phyloP scores from a whole-genome alignment of 352 stramenopile species.

The Saprolegnia parasitica region DNA sequence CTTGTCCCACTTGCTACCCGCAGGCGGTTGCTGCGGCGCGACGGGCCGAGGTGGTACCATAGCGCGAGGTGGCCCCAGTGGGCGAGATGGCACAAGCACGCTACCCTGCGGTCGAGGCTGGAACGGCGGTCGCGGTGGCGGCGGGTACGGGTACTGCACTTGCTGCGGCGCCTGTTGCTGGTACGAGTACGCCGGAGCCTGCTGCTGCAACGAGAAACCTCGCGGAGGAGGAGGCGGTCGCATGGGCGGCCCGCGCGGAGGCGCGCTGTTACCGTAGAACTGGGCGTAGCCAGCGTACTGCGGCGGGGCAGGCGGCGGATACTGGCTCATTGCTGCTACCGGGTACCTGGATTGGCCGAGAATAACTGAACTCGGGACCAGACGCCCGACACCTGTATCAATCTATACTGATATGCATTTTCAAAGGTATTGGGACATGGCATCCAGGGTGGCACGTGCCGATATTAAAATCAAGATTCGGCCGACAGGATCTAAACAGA shows the following conservation, averaged over 20 bases:
- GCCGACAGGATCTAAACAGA: too few relatives aligned
- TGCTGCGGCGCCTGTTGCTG: neutral
- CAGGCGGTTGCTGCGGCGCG: constrained; percentile 16
- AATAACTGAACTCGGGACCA: constrained; percentile 8
- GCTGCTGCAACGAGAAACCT: neutral
- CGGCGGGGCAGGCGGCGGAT: constrained; percentile 25
- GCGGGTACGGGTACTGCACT: neutral
- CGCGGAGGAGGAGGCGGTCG: constrained; percentile 4
- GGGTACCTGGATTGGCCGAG: neutral
- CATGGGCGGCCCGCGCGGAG: neutral
- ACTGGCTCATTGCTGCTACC: constrained; percentile 2
- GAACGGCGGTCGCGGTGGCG: constrained; percentile 38
- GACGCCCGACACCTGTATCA: neutral
- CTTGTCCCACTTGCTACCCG: too few relatives aligned
- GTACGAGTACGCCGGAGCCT: constrained; percentile 1
- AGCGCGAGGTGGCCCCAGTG: too few relatives aligned
- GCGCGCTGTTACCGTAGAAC: constrained; percentile 46
- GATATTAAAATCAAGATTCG: too few relatives aligned
- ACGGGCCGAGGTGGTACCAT: neutral
- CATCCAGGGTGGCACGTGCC: neutral
- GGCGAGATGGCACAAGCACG: constrained; percentile 20
- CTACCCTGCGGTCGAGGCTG: constrained; percentile 28
- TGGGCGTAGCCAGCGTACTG: constrained; percentile 62
- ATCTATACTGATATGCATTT: neutral
- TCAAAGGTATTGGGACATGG: neutral